phyloP scores from a whole-genome alignment of 768 basidiomycete genomes.

The Russula sp. region DNA sequence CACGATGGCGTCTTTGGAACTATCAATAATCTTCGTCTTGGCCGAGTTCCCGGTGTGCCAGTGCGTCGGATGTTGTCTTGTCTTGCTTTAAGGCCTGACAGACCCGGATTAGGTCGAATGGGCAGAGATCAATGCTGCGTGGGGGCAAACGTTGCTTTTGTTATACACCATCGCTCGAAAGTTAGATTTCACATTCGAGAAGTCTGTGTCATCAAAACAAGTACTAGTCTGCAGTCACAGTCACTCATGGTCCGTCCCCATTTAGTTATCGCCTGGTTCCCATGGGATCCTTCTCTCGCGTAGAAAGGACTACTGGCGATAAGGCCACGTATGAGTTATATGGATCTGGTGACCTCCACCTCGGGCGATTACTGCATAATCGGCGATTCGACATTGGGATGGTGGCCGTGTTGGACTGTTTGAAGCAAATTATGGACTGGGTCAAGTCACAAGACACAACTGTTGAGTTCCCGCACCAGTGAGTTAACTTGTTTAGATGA shows the following conservation, averaged over 20 bases:
- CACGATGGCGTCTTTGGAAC: slow-evolving; percentile 94
- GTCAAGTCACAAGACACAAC: slow-evolving; percentile 64
- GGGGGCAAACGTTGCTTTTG: slow-evolving; percentile 92
- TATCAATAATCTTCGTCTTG: slow-evolving; percentile 92
- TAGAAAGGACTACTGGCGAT: slow-evolving; percentile 76
- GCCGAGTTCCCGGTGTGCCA: slow-evolving; percentile 77
- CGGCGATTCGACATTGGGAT: slow-evolving; percentile 93
- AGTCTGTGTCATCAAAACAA: slow-evolving; percentile 40
- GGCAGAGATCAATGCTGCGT: slow-evolving; percentile 98
- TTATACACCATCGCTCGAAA: slow-evolving; percentile 89
- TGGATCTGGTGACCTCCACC: slow-evolving; percentile 87
- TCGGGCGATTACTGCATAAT: slow-evolving; percentile 87
- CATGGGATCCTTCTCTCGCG: slow-evolving; percentile 90
- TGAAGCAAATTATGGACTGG: slow-evolving; percentile 86
- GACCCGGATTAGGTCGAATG: slow-evolving; percentile 69
- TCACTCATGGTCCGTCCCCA: slow-evolving; percentile 3
- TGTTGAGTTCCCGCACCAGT: slow-evolving; percentile 86
- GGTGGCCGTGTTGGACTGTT: slow-evolving; percentile 92
- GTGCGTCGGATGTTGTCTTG: slow-evolving; percentile 35
- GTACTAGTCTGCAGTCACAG: not conserved
- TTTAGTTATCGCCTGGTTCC: slow-evolving; percentile 82
- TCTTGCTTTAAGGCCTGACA: slow-evolving; percentile 6
- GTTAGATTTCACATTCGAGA: slow-evolving; percentile 80
- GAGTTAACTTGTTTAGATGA: slow-evolving; percentile 30
- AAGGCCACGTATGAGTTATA: slow-evolving; percentile 87